phyloP scores from a whole-genome alignment of 768 basidiomycete genomes.

The Lentinula aciculospora region DNA sequence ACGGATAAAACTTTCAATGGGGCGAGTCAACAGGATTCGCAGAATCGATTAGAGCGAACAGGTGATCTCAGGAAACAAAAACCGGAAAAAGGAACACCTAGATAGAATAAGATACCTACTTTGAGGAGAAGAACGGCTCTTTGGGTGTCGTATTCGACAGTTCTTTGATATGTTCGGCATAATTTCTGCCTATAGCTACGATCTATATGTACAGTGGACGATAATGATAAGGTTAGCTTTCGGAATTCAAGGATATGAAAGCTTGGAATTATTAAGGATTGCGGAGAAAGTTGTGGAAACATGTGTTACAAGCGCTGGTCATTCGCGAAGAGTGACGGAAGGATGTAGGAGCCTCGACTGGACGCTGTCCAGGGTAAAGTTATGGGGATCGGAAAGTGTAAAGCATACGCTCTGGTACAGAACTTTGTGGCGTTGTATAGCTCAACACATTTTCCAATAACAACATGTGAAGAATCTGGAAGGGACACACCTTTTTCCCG shows the following conservation, averaged over 20 bases:
- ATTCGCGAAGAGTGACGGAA: too few species aligned
- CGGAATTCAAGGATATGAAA: too few species aligned
- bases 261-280: too few species aligned
- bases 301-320: too few species aligned
- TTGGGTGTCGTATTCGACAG: slow-evolving; percentile 83
- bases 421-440: not conserved
- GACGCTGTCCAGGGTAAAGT: too few species aligned
- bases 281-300: too few species aligned
- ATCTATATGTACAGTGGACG: slow-evolving; percentile 45
- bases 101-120: not conserved
- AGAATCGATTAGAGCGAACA: not conserved
- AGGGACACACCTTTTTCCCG: not conserved
- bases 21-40: too few species aligned
- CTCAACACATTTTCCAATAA: not conserved
- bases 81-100: not conserved
- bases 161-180: slow-evolving; percentile 87
- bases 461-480: not conserved
- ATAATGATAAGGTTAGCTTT: not conserved
- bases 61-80: not conserved
- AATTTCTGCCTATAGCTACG: slow-evolving; percentile 94
- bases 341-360: too few species aligned
- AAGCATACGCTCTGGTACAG: not conserved
- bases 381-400: not conserved
- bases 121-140: slow-evolving; percentile 98
- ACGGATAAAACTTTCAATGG: too few species aligned